Conservation (phyloP, 768 basidiomycete genomes). For the Tricholoma sp. region DNA sequence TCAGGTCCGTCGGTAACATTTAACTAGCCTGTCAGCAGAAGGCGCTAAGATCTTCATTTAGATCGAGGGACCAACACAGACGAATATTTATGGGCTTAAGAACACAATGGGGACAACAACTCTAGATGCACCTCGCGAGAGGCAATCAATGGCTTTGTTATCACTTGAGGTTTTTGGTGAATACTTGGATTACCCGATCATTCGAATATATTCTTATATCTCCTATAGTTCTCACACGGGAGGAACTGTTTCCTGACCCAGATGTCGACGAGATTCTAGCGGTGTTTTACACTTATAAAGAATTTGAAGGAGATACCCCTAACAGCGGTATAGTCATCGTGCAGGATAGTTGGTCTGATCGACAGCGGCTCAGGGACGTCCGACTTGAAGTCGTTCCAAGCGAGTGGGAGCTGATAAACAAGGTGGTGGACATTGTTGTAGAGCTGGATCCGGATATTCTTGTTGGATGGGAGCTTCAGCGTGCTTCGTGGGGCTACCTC, state of each 20-base stretch:
- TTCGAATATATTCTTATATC: background rate
- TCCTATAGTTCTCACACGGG: constrained; percentile 52
- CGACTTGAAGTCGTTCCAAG: constrained; percentile 48
- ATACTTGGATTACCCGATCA: constrained; percentile 15
- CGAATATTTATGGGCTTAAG: constrained; percentile 63
- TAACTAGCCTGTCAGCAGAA: background rate
- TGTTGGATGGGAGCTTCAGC: constrained; percentile 89
- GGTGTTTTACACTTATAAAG: constrained; percentile 71
- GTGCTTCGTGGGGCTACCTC: constrained; percentile 88
- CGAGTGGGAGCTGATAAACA: constrained; percentile 82
- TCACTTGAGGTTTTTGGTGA: constrained; percentile 84
- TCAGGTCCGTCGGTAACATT: constrained; percentile 37
- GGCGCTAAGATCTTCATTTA: constrained; percentile 12
- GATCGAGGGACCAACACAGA: constrained; percentile 75
- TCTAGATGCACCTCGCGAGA: constrained; percentile 38
- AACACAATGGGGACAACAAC: constrained; percentile 37
- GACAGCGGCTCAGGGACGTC: constrained; percentile 37
- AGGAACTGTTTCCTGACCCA: constrained; percentile 58
- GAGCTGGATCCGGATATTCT: constrained; percentile 89
- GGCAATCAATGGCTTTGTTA: constrained; percentile 72
- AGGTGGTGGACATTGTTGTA: constrained; percentile 64
- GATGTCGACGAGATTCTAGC: constrained; percentile 61
- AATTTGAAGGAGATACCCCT: constrained; percentile 31
- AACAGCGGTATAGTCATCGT: constrained; percentile 54
- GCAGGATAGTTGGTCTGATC: constrained; percentile 31